Base-by-base conservation (phyloP, 2,329 filamentous ascomycete species). In the Aspergillus clavatus region DNA sequence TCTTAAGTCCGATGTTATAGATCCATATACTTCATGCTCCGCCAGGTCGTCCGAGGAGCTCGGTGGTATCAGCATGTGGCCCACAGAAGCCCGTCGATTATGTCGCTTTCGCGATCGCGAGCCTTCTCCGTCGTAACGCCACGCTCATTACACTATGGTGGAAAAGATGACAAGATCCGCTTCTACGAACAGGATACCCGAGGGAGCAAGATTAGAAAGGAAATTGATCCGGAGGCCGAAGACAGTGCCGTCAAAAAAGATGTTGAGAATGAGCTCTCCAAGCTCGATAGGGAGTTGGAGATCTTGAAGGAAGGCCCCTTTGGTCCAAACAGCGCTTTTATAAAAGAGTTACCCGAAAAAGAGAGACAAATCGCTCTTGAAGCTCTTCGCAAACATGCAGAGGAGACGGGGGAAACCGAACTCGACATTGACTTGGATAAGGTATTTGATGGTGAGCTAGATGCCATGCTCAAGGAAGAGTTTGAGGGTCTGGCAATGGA, bases 151-250 rank as follows among this genome's bases (percentile, higher is more conserved):
- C 47, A 62, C 38, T 65, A 59, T 52, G 63, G 61, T 50, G 66
- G 60, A 18, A 62, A 61, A n/a, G 64, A 69, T 46, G 63, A 72
- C 40, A 69, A 68, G 40, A 58, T 74, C 31, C 63, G 58, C 33
- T 69, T 72, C 43, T 74, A 65, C 49, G 72, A 73, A 54, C 70
- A 73, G 46, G 58, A 64, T 44, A 63, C 62, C 2, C 56, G 47
- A 18, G 53, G 55, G 23, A 69, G 67, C 50, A 65, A 69, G 40
- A 61, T 58, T 4, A 59, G 63, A 52, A 57, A 61, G 21, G 60
- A 60, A 47, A 54, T 73, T 21, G 61, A 72, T 36, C 63, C 66
- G 2, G 66, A 72, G 27, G 63, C 66, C 5, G 69, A 70, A 47
- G 60, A 68, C 14, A 61, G 55, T 12, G 59, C 59, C 24, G 70